Percentiles rank a stretch among this genome's conserved stretches.
Evolutionary conservation across 2,329 filamentous ascomycete species (phyloP).

Genomic region (Penicillium sp.): DNA sequence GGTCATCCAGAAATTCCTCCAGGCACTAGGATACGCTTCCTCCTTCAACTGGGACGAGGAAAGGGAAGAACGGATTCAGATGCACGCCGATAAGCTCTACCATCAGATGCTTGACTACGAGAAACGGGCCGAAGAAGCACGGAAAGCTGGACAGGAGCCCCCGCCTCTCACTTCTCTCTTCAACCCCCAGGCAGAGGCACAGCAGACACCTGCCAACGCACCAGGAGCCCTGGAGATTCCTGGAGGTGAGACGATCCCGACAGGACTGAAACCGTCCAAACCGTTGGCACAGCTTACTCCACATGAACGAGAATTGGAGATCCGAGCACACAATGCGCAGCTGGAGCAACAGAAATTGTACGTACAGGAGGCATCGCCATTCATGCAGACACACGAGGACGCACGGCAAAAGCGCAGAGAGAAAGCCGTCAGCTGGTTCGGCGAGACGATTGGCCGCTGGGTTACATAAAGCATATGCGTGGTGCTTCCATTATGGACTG

Average conservation of each 20-base stretch:
- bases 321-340: slow-evolving; percentile 32
- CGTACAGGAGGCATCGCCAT: slow-evolving; percentile 29
- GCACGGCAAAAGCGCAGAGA: slow-evolving; percentile 32
- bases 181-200: too few species aligned
- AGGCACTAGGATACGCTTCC: slow-evolving; percentile 77
- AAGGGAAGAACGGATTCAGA: slow-evolving; percentile 80
- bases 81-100: slow-evolving; percentile 88
- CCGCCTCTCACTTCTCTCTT: slow-evolving; percentile 40
- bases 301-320: slow-evolving; percentile 41
- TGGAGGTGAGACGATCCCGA: slow-evolving; percentile 30
- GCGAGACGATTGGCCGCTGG: slow-evolving; percentile 38
- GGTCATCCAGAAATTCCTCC: slow-evolving; percentile 65
- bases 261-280: slow-evolving; percentile 31
- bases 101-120: slow-evolving; percentile 81
- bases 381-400: slow-evolving; percentile 32
- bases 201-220: too few species aligned
- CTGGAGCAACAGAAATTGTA: slow-evolving; percentile 32
- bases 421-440: slow-evolving; percentile 36
- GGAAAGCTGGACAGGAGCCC: slow-evolving; percentile 35
- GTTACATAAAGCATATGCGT: slow-evolving; percentile 28
- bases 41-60: slow-evolving; percentile 55
- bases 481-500: too few species aligned
- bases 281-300: slow-evolving; percentile 37
- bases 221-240: slow-evolving; percentile 30
- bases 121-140: slow-evolving; percentile 55